A percentile compares a stretch with the other conserved stretches of the same genome.
Conservation (phyloP, 805 yeast genomes). For the Babjeviella inositovora region DNA sequence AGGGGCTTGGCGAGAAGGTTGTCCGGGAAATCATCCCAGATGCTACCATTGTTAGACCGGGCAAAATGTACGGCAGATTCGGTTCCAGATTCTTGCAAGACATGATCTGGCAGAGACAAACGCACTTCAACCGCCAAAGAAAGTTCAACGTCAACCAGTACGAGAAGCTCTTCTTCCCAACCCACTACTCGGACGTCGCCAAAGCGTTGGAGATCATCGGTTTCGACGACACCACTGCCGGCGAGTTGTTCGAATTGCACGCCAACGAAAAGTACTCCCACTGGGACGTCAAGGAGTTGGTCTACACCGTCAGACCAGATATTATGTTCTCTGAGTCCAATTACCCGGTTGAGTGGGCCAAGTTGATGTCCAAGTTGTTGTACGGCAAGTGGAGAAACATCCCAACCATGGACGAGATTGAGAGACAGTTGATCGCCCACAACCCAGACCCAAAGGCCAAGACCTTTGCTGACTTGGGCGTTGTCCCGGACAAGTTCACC, state of each 20-base stretch:
- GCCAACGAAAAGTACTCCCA: constrained; percentile 56
- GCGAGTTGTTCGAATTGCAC: constrained; percentile 57
- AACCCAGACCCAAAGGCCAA: constrained; percentile 38
- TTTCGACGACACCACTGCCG: constrained; percentile 66
- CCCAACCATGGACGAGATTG: constrained; percentile 60
- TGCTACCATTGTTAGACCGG: constrained; percentile 75
- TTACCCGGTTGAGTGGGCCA: constrained; percentile 16
- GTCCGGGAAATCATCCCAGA: constrained; percentile 57
- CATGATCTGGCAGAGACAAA: no score
- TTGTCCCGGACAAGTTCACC: constrained; percentile 34
- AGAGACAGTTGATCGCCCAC: constrained; percentile 60
- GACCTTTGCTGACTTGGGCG: constrained; percentile 58
- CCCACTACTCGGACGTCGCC: constrained; percentile 68
- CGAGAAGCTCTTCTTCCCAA: constrained; percentile 49
- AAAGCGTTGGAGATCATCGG: constrained; percentile 65
- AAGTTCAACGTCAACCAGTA: constrained; percentile 54
- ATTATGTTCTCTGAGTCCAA: constrained; percentile 18
- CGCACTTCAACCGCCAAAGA: constrained; percentile 36
- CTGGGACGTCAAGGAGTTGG: constrained; percentile 52
- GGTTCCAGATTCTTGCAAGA: constrained; percentile 41
- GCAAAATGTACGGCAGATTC: constrained; percentile 63
- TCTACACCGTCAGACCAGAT: constrained; percentile 39
- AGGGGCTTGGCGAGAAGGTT: constrained; percentile 62
- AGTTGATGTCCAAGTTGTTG: constrained; percentile 16
- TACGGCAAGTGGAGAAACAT: constrained; percentile 21